These are phyloP conservation scores for Leucocoprinus sp. DNA, from an alignment of 768 basidiomycete species.

Conservation along the genomic window DNA sequence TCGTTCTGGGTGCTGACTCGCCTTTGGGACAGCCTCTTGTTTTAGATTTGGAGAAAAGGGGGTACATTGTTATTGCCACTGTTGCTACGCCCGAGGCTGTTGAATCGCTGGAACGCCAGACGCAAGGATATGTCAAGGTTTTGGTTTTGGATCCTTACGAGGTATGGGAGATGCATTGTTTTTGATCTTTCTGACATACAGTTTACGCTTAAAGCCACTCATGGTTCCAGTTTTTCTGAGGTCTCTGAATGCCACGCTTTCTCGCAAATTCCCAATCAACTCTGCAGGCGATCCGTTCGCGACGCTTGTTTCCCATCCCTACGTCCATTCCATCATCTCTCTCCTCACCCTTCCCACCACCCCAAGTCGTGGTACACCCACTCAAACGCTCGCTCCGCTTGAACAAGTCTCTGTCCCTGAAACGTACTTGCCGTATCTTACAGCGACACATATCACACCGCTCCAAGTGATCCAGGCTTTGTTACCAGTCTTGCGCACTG, in stretches of 20 bases:
- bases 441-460: constrained; percentile 68
- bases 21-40: constrained; percentile 67
- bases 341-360: constrained; percentile 50
- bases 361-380: constrained; percentile 26
- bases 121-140: constrained; percentile 72
- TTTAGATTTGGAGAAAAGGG: constrained; percentile 63
- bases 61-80: constrained; percentile 78
- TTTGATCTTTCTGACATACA: constrained; percentile 5
- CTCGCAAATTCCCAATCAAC: constrained; percentile 75
- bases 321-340: constrained; percentile 74
- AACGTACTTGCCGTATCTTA: constrained; percentile 64
- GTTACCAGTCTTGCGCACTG: constrained; percentile 66
- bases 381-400: constrained; percentile 48
- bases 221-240: constrained; percentile 72
- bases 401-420: constrained; percentile 60
- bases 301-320: constrained; percentile 53
- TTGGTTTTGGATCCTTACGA: constrained; percentile 75
- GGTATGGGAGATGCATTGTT: constrained; percentile 29
- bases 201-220: constrained; percentile 43
- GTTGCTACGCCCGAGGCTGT: constrained; percentile 65
- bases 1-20: constrained; percentile 76
- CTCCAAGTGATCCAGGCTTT: constrained; percentile 70
- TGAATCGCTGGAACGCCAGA: constrained; percentile 50
- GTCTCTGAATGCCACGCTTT: constrained; percentile 71
- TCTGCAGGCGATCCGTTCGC: constrained; percentile 76